Percentiles rank a stretch among this genome's conserved stretches.
These are phyloP conservation scores for Phialocephala subalpina DNA, from an alignment of 2,329 filamentous ascomycete genomes.

Conservation along the genomic window DNA sequence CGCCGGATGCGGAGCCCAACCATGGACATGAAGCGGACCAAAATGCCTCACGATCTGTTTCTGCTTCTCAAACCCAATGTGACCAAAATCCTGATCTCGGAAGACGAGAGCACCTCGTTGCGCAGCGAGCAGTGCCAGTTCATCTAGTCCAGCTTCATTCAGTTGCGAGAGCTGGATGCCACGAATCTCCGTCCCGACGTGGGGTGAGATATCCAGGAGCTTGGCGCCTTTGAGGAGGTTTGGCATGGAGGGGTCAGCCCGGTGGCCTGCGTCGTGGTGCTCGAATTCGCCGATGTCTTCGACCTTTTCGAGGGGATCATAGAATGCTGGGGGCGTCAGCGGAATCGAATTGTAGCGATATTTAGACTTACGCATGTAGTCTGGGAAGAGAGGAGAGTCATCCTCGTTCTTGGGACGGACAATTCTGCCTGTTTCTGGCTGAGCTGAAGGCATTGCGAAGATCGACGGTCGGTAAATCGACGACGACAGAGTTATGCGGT, in stretches of 20 bases:
- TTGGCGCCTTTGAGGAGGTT: conserved; percentile 50
- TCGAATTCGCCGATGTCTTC: conserved; percentile 10
- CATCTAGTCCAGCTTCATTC: not conserved
- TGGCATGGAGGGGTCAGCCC: conserved; percentile 3
- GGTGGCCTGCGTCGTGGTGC: conserved; percentile 8
- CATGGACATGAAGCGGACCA: not conserved
- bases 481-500: not conserved
- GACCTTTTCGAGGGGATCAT: conserved; percentile 11
- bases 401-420: conserved; percentile 6
- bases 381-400: conserved; percentile 9
- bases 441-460: conserved; percentile 6
- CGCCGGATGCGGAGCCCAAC: not conserved
- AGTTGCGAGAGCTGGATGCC: not conserved
- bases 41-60: not conserved
- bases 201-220: not conserved
- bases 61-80: not conserved
- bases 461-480: not conserved
- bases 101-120: not conserved
- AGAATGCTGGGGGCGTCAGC: conserved; percentile 9
- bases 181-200: not conserved
- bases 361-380: conserved; percentile 13
- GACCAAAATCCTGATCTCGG: not conserved
- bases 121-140: not conserved
- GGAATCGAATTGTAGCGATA: too few relatives aligned
- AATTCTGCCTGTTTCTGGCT: not conserved